A percentile compares a stretch with the other conserved stretches of the same genome.
These are phyloP conservation scores for Syzygium oleosum DNA, from an alignment of 345 rosid genomes.

Conservation along the genomic window DNA sequence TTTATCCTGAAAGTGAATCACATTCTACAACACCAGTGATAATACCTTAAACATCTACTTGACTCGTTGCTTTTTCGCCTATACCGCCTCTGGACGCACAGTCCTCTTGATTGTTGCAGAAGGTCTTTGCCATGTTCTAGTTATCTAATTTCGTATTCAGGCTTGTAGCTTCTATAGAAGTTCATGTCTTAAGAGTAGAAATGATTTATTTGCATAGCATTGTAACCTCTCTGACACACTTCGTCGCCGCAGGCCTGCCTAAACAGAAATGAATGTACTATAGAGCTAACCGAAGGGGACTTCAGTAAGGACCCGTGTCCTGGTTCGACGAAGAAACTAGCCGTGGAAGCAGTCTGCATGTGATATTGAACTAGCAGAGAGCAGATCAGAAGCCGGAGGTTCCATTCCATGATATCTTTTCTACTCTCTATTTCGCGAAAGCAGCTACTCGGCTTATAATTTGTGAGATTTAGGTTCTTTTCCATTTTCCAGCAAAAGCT, in stretches of 20 bases:
- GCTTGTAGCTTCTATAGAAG: neutral
- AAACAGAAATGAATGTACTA: constrained; percentile 28
- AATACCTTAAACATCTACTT: neutral
- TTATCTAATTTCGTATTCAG: neutral
- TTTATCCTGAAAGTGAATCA: neutral
- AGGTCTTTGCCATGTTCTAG: neutral
- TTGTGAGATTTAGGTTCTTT: neutral
- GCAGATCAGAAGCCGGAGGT: neutral
- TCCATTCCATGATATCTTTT: constrained; percentile 4
- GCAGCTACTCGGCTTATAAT: neutral
- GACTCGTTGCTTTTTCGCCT: neutral
- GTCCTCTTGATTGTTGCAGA: neutral
- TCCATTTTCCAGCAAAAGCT: constrained; percentile 7
- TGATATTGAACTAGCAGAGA: constrained; percentile 8
- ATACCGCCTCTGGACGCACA: neutral
- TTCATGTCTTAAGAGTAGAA: neutral
- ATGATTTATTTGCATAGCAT: neutral
- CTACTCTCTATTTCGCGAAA: neutral
- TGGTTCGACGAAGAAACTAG: constrained; percentile 23
- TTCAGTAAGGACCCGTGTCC: constrained; percentile 25
- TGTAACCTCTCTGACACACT: neutral
- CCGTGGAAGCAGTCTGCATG: constrained; percentile 42
- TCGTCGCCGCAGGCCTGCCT: constrained; percentile 33
- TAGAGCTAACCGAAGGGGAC: constrained; percentile 27
- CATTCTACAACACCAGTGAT: neutral